Conservation (phyloP, 108 stramenopile species). For the Hondaea fermentalgiana region DNA sequence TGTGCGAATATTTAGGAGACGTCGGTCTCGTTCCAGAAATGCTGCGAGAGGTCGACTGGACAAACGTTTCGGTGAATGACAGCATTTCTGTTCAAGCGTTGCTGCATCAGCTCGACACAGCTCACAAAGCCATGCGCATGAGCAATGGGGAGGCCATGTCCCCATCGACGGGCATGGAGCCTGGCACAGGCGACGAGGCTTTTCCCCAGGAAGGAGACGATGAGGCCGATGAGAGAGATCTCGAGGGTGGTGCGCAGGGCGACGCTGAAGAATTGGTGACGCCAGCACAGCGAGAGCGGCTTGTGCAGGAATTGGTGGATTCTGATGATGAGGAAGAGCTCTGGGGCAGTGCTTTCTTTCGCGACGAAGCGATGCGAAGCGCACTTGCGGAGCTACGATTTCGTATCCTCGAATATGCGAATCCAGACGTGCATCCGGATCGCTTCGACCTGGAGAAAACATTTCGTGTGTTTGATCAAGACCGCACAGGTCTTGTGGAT, state of each 20-base stretch:
- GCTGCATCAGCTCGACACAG: background rate
- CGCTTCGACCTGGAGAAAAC: background rate
- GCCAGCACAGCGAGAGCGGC: background rate
- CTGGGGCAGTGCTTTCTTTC: background rate
- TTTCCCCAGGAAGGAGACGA: background rate
- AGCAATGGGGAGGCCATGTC: background rate
- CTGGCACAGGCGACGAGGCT: background rate
- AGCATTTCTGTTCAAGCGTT: too few relatives aligned
- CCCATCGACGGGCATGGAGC: background rate
- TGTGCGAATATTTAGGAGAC: background rate
- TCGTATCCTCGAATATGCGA: background rate
- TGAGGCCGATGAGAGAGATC: background rate
- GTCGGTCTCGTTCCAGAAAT: background rate
- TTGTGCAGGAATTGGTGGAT: background rate
- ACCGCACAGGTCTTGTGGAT: background rate
- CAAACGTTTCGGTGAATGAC: background rate
- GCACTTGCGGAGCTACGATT: constrained; percentile 12
- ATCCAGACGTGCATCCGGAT: background rate
- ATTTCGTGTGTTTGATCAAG: background rate
- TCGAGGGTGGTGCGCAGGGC: too few relatives aligned
- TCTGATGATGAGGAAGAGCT: background rate
- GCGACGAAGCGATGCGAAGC: background rate
- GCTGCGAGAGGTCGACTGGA: background rate
- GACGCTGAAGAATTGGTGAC: background rate
- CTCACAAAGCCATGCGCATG: background rate